Percentiles rank a stretch among this genome's conserved stretches.
phyloP scores from a whole-genome alignment of 2,329 filamentous ascomycete genomes.

The Cordyceps cateniannulata region DNA sequence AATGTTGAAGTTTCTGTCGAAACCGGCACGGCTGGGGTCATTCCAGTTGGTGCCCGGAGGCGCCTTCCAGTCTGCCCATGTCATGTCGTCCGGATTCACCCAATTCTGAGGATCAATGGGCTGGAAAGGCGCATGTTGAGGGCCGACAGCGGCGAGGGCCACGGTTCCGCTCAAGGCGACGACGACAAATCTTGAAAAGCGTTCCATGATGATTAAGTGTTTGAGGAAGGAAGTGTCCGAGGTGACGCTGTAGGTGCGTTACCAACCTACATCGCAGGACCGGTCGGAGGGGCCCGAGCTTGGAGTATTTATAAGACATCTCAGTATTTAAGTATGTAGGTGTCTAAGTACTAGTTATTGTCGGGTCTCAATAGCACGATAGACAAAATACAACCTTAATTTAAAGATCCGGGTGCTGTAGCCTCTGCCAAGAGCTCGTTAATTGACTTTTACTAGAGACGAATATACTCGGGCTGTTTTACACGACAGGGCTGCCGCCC shows the following conservation, averaged over 20 bases:
- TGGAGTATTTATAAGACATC: no score
- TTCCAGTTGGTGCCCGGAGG: slow-evolving; percentile 43
- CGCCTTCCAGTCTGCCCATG: slow-evolving; percentile 40
- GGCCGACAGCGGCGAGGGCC: background rate
- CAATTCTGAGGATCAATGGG: slow-evolving; percentile 45
- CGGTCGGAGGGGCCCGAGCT: background rate
- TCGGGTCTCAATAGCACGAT: background rate
- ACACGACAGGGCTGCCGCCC: no score
- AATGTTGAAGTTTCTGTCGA: slow-evolving; percentile 48
- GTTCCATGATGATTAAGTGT: background rate
- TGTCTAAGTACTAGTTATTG: background rate
- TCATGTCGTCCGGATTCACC: slow-evolving; percentile 49
- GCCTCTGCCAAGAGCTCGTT: background rate
- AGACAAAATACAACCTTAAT: background rate
- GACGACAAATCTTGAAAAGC: background rate
- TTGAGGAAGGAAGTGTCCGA: background rate
- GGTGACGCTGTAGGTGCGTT: background rate
- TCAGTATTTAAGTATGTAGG: no score
- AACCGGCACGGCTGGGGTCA: slow-evolving; percentile 36
- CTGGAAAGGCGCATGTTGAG: slow-evolving; percentile 34
- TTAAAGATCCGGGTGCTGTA: background rate
- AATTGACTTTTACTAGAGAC: background rate
- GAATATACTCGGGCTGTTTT: no score
- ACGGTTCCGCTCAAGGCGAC: background rate
- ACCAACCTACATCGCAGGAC: background rate